A percentile compares a stretch with the other conserved stretches of the same genome.
Conservation (phyloP, 2,329 filamentous ascomycete genomes). For the Dactylellina haptotyla region DNA sequence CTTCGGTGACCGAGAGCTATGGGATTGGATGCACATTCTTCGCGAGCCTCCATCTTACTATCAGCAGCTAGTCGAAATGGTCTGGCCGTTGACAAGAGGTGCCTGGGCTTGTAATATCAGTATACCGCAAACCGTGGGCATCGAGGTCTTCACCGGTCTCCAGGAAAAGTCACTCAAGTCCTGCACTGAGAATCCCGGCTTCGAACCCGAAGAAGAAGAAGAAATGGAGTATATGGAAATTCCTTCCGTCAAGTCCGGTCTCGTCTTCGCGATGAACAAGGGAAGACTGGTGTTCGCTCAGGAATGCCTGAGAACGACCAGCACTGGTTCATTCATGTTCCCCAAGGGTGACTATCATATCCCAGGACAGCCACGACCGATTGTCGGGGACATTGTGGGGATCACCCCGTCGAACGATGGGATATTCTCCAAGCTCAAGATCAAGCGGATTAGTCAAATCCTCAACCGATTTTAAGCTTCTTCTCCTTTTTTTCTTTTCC, state of each 20-base stretch:
- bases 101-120: slow-evolving; percentile 9
- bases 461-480: slow-evolving; percentile 11
- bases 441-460: slow-evolving; percentile 23
- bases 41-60: slow-evolving; percentile 19
- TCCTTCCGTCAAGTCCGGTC: slow-evolving; percentile 12
- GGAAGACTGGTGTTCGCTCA: slow-evolving; percentile 23
- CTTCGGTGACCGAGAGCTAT: background rate
- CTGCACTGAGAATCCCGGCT: slow-evolving; percentile 22
- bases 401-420: background rate
- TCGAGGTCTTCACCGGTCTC: background rate
- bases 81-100: slow-evolving; percentile 28
- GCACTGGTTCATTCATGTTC: slow-evolving; percentile 16
- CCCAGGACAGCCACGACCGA: slow-evolving; percentile 19
- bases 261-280: slow-evolving; percentile 38
- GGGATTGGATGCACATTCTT: slow-evolving; percentile 11
- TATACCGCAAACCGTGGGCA: slow-evolving; percentile 2
- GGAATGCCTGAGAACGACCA: slow-evolving; percentile 14
- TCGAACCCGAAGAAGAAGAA: slow-evolving; percentile 19
- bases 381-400: background rate
- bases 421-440: slow-evolving; percentile 13
- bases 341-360: slow-evolving; percentile 33
- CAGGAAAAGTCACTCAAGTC: slow-evolving; percentile 21
- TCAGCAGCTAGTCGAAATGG: slow-evolving; percentile 28
- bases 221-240: slow-evolving; percentile 35
- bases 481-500: background rate